A percentile compares a stretch with the other conserved stretches of the same genome.
These are phyloP conservation scores for Lachancea nothofagi DNA, from an alignment of 805 yeast species.

Conservation along the genomic window DNA sequence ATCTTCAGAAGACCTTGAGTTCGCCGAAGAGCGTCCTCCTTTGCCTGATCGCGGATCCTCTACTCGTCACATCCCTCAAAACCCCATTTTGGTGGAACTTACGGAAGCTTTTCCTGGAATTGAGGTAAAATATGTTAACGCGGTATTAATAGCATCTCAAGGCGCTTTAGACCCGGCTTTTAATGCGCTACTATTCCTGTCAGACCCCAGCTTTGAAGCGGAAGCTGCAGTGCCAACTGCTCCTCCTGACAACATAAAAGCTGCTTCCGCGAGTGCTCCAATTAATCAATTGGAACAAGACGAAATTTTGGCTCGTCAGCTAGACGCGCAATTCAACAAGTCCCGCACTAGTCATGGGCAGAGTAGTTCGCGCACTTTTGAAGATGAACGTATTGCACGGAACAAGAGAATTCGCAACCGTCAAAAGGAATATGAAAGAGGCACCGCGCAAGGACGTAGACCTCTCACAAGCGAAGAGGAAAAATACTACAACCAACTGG, in stretches of 20 bases:
- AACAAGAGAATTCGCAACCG: conserved; percentile 27
- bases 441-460: conserved; percentile 9
- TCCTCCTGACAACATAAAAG: conserved; percentile 17
- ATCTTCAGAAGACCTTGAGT: conserved; percentile 11
- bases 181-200: conserved; percentile 73
- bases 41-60: conserved; percentile 23
- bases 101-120: conserved; percentile 80
- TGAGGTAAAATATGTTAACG: conserved; percentile 65
- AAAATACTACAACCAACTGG: conserved; percentile 9
- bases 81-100: conserved; percentile 43
- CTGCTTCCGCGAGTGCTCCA: conserved; percentile 26
- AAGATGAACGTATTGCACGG: conserved; percentile 21
- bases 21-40: conserved; percentile 20
- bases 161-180: conserved; percentile 83
- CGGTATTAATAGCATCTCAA: conserved; percentile 78
- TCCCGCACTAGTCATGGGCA: conserved; percentile 11
- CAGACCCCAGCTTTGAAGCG: conserved; percentile 56
- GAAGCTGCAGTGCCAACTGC: conserved; percentile 46
- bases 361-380: conserved; percentile 5
- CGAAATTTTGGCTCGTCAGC: conserved; percentile 72
- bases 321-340: conserved; percentile 59
- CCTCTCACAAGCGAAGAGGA: conserved; percentile 5
- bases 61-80: conserved; percentile 10
- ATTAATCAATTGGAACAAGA: conserved; percentile 57
- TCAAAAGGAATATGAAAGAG: conserved; percentile 17